Percentiles rank a stretch among this genome's conserved stretches.
These are phyloP conservation scores for Coemansia sp. DNA, from an alignment of 192 early-diverging fungal genomes.

Conservation along the genomic window DNA sequence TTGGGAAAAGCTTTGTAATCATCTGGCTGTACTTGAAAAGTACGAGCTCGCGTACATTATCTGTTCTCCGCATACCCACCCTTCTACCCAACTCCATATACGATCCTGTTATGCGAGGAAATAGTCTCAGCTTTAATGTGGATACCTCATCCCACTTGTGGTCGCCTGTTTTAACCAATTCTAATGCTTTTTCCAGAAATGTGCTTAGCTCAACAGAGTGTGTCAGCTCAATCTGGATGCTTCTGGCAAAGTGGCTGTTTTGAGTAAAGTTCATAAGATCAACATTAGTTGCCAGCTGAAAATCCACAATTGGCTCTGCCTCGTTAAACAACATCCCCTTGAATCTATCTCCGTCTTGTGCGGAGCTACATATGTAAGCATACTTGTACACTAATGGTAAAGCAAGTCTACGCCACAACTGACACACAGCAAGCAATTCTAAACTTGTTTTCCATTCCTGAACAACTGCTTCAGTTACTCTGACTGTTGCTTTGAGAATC, in stretches of 20 bases:
- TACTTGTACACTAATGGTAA: background rate
- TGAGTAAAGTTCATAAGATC: background rate
- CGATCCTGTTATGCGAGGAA: background rate
- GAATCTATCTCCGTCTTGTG: background rate
- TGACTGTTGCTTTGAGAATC: background rate
- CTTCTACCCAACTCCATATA: background rate
- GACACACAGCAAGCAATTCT: conserved; percentile 1
- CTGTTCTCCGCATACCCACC: background rate
- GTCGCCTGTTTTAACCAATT: background rate
- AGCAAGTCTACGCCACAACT: background rate
- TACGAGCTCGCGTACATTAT: background rate
- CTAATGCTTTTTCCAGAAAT: background rate
- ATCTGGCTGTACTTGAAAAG: background rate
- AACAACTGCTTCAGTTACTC: background rate
- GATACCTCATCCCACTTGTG: background rate
- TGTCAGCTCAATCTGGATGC: background rate
- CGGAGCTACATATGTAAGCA: background rate
- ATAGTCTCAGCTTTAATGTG: background rate
- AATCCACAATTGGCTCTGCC: background rate
- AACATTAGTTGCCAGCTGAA: background rate
- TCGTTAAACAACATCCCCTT: background rate
- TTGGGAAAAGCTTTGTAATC: background rate
- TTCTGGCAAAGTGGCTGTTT: background rate
- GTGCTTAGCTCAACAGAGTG: background rate
- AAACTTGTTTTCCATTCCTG: background rate